A percentile compares a stretch with the other conserved stretches of the same genome.
phyloP scores from a whole-genome alignment of 768 basidiomycete genomes.

The Kwoniella newhampshirensis region DNA sequence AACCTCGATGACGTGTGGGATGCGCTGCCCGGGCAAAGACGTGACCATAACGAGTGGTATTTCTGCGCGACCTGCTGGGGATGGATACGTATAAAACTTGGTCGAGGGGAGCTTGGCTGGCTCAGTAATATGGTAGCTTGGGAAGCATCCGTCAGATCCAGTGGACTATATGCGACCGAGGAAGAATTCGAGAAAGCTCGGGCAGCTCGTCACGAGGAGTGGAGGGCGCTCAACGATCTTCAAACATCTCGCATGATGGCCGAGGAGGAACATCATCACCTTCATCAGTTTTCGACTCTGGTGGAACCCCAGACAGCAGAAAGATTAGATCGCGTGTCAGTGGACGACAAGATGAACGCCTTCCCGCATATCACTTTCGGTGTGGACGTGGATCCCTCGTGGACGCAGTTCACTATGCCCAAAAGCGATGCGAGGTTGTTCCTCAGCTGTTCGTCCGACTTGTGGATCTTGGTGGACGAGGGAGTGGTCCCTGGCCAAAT shows the following conservation, averaged over 20 bases:
- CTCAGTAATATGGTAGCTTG: constrained; percentile 26
- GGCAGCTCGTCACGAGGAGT: constrained; percentile 4
- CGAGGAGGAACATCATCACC: constrained; percentile 25
- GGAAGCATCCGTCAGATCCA: constrained; percentile 2
- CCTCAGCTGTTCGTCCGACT: constrained; percentile 39
- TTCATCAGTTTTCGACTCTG: constrained; percentile 27
- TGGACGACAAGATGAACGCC: constrained; percentile 24
- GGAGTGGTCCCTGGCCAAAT: constrained; percentile 41
- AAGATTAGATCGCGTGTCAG: constrained; percentile 24
- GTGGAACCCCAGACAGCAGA: constrained; percentile 2
- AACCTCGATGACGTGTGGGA: constrained; percentile 36
- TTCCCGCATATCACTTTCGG: constrained; percentile 40
- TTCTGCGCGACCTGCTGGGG: constrained; percentile 45
- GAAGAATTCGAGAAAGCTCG: constrained; percentile 1
- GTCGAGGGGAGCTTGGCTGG: constrained; percentile 5
- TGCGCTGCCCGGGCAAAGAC: constrained; percentile 31
- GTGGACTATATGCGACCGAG: neutral
- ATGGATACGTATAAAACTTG: constrained; percentile 32
- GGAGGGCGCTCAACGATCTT: constrained; percentile 22
- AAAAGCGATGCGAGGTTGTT: constrained; percentile 20
- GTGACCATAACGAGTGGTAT: constrained; percentile 32
- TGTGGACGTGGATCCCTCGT: constrained; percentile 11
- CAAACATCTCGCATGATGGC: constrained; percentile 5
- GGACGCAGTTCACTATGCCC: constrained; percentile 4
- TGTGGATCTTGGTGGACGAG: constrained; percentile 34